Base-by-base conservation (phyloP, 192 early-diverging fungal species). In the Linnemannia elongata region DNA sequence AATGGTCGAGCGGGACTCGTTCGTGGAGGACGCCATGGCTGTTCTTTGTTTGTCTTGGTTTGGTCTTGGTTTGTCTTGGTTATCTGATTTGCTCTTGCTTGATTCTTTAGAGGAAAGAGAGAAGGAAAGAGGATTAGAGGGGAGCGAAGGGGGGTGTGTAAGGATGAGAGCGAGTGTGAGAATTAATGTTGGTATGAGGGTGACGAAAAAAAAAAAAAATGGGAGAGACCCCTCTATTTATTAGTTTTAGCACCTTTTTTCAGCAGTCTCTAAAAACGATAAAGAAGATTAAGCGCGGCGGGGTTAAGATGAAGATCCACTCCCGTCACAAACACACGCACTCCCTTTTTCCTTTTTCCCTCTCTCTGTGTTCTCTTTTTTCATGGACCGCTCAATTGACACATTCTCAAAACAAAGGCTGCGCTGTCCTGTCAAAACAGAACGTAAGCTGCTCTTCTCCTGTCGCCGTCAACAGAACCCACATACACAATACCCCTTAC, bases 1-100 rank as follows among this genome's bases (percentile, higher is more conserved):
- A n/a, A 73, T 45, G 13, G 72, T 73, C 24, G 72, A 73, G 42
- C 44, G 72, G 38, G 60, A 47, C 44, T 69, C 57, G n/a, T 78
- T 66, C 20, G 52, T 33, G 9, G 47, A 38, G 22, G 35, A 57
- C 0, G 66, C 4, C 63, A 66, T 18, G 52, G 22, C 30, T 45
- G n/a, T 22, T 30, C 10, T n/a, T 72, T 2, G 18, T 27, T 38
- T n/a, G n/a, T n/a, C n/a, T n/a, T n/a, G n/a, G n/a, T n/a, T n/a
- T n/a, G n/a, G 41, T 42, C 7, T 36, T 42, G 8, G n/a, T 15
- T 20, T 38, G 22, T 9, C 41, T 45, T 73, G 57, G 75, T 55
- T 41, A 38, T 1, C 44, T 45, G 9, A n/a, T 9, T 45, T 12
- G 13, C 42, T 45, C 20, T 52, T 55, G 52, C 36, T 17, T 35